These are phyloP conservation scores for Yamadazyma takamatsuzukensis DNA, from an alignment of 805 yeast species.

Conservation along the genomic window DNA sequence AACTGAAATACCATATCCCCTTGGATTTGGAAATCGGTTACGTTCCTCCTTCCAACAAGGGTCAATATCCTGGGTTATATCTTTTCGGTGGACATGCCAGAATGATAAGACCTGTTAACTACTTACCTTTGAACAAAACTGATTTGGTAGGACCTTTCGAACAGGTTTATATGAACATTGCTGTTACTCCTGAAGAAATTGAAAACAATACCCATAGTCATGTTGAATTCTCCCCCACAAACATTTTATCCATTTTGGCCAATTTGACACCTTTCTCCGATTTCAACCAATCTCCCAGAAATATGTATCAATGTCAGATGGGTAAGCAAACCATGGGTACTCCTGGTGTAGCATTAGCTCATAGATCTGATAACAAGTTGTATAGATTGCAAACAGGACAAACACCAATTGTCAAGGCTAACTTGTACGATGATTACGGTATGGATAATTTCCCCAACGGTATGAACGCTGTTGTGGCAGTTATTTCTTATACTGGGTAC, in stretches of 20 bases:
- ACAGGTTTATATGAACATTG: constrained; percentile 94
- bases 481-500: constrained; percentile 96
- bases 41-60: constrained; percentile 93
- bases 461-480: constrained; percentile 97
- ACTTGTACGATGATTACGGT: constrained; percentile 90
- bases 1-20: constrained; percentile 76
- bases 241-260: constrained; percentile 90
- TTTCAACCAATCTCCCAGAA: constrained; percentile 98
- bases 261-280: constrained; percentile 97
- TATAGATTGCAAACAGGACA: constrained; percentile 94
- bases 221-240: constrained; percentile 93
- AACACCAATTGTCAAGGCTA: constrained; percentile 94
- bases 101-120: constrained; percentile 94
- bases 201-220: constrained; percentile 78
- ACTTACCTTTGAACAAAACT: constrained; percentile 75
- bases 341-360: constrained; percentile 92
- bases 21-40: constrained; percentile 87
- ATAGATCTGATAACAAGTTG: constrained; percentile 91
- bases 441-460: constrained; percentile 99
- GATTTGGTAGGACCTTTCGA: constrained; percentile 97
- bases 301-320: constrained; percentile 99
- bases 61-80: constrained; percentile 96
- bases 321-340: constrained; percentile 99
- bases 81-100: constrained; percentile 89
- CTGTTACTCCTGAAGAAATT: constrained; percentile 91